Conservation (phyloP, 2,329 filamentous ascomycete species). For the Colletotrichum horii region DNA sequence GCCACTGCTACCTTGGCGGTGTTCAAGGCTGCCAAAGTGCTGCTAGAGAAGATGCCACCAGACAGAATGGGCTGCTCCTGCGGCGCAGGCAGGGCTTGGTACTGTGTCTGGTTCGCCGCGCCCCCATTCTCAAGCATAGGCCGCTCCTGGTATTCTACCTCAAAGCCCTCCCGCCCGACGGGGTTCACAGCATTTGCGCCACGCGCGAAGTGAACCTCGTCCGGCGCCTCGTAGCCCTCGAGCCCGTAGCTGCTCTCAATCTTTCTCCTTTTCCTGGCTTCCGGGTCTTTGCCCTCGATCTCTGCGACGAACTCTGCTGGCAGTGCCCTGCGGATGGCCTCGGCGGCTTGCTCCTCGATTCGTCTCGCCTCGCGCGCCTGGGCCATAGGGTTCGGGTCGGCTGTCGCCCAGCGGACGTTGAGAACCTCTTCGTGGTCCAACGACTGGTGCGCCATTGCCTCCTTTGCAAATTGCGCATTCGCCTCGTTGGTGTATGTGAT, state of each 20-base stretch:
- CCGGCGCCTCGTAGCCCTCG: conserved; percentile 90
- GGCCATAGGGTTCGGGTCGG: conserved; percentile 93
- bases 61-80: conserved; percentile 42
- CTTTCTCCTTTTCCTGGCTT: conserved; percentile 85
- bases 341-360: conserved; percentile 95
- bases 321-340: conserved; percentile 86
- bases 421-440: conserved; percentile 91
- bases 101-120: conserved; percentile 39
- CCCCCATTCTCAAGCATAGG: conserved; percentile 60
- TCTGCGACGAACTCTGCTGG: conserved; percentile 92
- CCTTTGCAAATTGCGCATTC: conserved; percentile 82
- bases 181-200: conserved; percentile 73
- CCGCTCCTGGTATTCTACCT: conserved; percentile 66
- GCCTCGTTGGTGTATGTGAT: conserved; percentile 90
- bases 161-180: conserved; percentile 61
- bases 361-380: conserved; percentile 88
- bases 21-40: conserved; percentile 81
- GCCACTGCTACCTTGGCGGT: conserved; percentile 59
- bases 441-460: conserved; percentile 94
- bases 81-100: not conserved
- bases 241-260: conserved; percentile 89
- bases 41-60: conserved; percentile 80
- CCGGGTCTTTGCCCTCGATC: conserved; percentile 88
- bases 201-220: conserved; percentile 89
- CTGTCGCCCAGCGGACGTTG: conserved; percentile 96